Conservation (phyloP, 148 eudicot genomes). For the Amaranthus palmeri region DNA sequence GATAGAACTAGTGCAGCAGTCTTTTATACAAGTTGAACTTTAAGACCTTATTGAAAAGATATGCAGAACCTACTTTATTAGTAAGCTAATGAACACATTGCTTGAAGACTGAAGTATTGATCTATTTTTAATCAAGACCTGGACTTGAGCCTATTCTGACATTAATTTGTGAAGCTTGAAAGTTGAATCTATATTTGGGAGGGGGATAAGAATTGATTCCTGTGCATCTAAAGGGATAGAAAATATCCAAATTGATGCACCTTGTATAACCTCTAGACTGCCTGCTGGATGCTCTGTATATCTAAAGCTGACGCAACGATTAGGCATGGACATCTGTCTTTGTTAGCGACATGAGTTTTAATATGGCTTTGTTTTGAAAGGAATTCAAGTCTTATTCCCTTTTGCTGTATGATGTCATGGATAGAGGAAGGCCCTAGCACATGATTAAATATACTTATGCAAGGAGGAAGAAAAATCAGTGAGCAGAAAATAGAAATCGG, state of each 20-base stretch:
- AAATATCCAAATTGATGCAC: too few relatives aligned
- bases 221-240: too few relatives aligned
- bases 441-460: too few relatives aligned
- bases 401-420: not conserved
- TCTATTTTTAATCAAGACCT: not conserved
- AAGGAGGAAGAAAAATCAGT: too few relatives aligned
- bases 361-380: not conserved
- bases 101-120: not conserved
- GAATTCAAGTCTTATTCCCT: not conserved
- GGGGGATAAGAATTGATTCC: not conserved
- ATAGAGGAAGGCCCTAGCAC: too few relatives aligned
- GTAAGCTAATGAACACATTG: not conserved
- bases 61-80: not conserved
- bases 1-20: not conserved
- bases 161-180: not conserved
- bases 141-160: not conserved
- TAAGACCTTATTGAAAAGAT: not conserved
- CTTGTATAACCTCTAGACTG: not conserved
- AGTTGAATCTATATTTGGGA: not conserved
- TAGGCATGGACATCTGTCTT: not conserved
- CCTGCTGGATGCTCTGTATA: not conserved
- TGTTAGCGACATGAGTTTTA: not conserved
- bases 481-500: too few relatives aligned
- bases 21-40: not conserved
- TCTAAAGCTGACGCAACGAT: not conserved